Evolutionary conservation across 2,329 filamentous ascomycete species (phyloP).

Genomic region (Colletotrichum gloeosporioides): DNA sequence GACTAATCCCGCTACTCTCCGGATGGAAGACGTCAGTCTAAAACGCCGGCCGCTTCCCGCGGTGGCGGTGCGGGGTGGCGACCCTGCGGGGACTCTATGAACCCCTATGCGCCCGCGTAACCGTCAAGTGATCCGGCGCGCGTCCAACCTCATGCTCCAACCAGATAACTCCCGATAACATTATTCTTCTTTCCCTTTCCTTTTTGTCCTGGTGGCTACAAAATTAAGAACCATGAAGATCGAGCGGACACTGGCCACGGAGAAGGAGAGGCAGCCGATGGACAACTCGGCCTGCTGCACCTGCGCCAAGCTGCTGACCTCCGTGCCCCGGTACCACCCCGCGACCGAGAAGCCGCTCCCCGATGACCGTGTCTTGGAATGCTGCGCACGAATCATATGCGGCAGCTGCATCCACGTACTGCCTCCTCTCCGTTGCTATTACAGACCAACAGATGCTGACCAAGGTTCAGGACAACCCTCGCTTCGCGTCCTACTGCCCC

Average conservation of each 20-base stretch:
- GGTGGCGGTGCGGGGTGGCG: constrained; percentile 10
- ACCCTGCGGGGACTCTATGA: constrained; percentile 2
- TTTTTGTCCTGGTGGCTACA: background rate
- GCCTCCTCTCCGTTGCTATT: constrained; percentile 15
- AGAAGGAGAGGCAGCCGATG: background rate
- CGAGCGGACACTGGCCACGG: background rate
- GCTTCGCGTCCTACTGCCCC: constrained; percentile 72
- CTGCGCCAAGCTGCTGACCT: constrained; percentile 67
- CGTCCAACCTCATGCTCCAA: background rate
- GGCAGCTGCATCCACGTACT: constrained; percentile 69
- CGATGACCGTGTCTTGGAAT: constrained; percentile 66
- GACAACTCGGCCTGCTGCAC: constrained; percentile 66
- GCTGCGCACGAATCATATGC: constrained; percentile 76
- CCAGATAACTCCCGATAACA: background rate
- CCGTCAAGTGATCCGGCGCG: background rate
- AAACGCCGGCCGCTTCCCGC: background rate
- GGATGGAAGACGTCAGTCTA: constrained; percentile 7
- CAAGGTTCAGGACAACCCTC: constrained; percentile 60
- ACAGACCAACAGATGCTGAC: background rate
- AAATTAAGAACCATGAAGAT: background rate
- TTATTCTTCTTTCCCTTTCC: background rate
- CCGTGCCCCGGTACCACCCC: constrained; percentile 55
- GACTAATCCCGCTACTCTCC: background rate
- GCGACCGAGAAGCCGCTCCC: constrained; percentile 66
- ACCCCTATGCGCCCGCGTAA: background rate